Conservation (phyloP, 2,329 filamentous ascomycete genomes). For the Chalara sp. region DNA sequence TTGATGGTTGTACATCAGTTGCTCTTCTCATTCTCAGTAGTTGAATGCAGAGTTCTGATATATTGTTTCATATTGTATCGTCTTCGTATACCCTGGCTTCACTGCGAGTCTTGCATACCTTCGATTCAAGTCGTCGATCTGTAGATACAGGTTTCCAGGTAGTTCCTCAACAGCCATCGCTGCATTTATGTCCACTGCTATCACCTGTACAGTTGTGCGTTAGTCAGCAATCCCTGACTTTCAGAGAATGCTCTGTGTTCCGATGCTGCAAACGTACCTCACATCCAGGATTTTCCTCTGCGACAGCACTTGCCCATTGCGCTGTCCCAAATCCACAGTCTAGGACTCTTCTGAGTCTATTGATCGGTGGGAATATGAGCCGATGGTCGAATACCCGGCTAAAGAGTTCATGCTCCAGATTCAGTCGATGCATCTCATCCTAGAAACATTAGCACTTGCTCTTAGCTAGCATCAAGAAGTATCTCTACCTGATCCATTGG, state of each 20-base stretch:
- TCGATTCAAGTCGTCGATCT: conserved; percentile 64
- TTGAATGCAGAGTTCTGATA: too few relatives aligned
- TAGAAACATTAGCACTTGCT: conserved; percentile 25
- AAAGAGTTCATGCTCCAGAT: conserved; percentile 56
- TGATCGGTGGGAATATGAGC: conserved; percentile 63
- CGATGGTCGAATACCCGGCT: conserved; percentile 57
- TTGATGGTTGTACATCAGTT: too few relatives aligned
- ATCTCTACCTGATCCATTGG: conserved; percentile 62
- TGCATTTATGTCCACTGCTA: conserved; percentile 66
- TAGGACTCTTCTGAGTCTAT: conserved; percentile 50
- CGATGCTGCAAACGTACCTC: conserved; percentile 42
- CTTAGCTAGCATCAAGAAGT: not conserved
- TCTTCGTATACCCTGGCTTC: too few relatives aligned
- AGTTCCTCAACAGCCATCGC: conserved; percentile 59
- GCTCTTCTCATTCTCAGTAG: too few relatives aligned
- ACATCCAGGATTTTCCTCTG: conserved; percentile 54
- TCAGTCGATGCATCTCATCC: conserved; percentile 62
- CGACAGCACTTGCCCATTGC: conserved; percentile 64
- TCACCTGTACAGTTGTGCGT: conserved; percentile 41
- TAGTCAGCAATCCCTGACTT: too few relatives aligned
- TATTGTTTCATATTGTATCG: too few relatives aligned
- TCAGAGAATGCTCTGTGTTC: too few relatives aligned
- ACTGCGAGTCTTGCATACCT: conserved; percentile 33
- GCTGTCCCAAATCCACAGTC: conserved; percentile 70
- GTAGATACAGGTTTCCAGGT: conserved; percentile 55